phyloP scores from a whole-genome alignment of 148 eudicot genomes.

The Fagopyrum tataricum region DNA sequence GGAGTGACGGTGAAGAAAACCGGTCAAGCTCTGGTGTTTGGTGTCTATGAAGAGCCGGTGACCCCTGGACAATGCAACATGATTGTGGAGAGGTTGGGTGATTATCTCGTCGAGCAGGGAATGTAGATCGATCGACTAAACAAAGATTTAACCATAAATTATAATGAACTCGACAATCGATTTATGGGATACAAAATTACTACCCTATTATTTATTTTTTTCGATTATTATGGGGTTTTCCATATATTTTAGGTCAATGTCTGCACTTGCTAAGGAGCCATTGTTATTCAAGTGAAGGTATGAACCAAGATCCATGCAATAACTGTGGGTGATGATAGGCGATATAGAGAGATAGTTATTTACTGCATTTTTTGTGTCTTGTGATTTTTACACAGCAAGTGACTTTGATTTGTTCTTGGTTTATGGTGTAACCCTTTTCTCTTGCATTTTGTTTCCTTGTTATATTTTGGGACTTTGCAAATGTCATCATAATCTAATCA shows the following conservation, averaged over 20 bases:
- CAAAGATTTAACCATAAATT: not conserved
- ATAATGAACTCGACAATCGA: not conserved
- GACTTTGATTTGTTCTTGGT: not conserved
- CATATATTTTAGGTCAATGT: not conserved
- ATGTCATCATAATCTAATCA: not conserved
- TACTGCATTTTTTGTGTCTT: not conserved
- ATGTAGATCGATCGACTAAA: not conserved
- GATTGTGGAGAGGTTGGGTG: slow-evolving; percentile 21
- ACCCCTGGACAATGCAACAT: slow-evolving; percentile 22
- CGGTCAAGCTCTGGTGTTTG: slow-evolving; percentile 3
- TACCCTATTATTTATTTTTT: not conserved
- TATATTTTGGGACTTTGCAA: not conserved
- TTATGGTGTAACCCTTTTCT: not conserved
- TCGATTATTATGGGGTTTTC: not conserved
- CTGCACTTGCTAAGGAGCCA: not conserved
- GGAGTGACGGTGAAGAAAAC: slow-evolving; percentile 9
- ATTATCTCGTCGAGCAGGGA: slow-evolving; percentile 20
- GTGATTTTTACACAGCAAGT: not conserved
- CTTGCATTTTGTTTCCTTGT: not conserved
- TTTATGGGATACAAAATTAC: not conserved
- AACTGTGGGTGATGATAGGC: not conserved
- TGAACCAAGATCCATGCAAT: not conserved
- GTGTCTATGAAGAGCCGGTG: slow-evolving; percentile 22
- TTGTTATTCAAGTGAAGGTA: not conserved
- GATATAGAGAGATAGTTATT: not conserved